A percentile compares a stretch with the other conserved stretches of the same genome.
Evolutionary conservation across 2,329 filamentous ascomycete genomes (phyloP).

Genomic region (Ophiosphaerella herpotricha): DNA sequence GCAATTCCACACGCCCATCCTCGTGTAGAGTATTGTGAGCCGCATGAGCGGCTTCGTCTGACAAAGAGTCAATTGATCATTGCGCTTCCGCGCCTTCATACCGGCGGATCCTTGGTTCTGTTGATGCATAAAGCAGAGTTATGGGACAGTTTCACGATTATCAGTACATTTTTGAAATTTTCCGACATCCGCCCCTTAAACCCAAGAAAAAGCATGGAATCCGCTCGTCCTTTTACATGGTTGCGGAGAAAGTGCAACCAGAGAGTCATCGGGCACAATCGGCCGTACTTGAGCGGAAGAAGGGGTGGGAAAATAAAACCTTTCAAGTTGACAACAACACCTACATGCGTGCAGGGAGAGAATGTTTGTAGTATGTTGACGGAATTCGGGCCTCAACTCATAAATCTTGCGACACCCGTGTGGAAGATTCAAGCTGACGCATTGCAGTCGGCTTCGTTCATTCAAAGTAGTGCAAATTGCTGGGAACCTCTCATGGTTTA

Average conservation of each 20-base stretch:
- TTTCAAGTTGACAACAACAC: slow-evolving; percentile 5
- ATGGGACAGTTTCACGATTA: slow-evolving; percentile 43
- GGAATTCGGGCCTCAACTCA: slow-evolving; percentile 2
- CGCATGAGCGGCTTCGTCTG: slow-evolving; percentile 16
- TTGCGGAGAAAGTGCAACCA: slow-evolving; percentile 51
- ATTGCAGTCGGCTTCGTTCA: not conserved
- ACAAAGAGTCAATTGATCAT: slow-evolving; percentile 49
- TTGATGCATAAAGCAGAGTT: slow-evolving; percentile 56
- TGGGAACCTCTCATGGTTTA: too few relatives aligned
- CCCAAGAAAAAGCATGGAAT: slow-evolving; percentile 47
- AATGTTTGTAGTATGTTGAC: not conserved
- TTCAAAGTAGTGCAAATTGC: too few relatives aligned
- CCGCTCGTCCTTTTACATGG: slow-evolving; percentile 59
- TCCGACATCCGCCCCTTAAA: slow-evolving; percentile 53
- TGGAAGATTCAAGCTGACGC: not conserved
- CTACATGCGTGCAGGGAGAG: too few relatives aligned
- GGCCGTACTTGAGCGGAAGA: slow-evolving; percentile 37
- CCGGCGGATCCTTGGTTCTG: slow-evolving; percentile 56
- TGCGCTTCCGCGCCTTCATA: slow-evolving; percentile 51
- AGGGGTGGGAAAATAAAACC: slow-evolving; percentile 14
- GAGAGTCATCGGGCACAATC: slow-evolving; percentile 31
- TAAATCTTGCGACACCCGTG: not conserved
- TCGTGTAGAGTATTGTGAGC: slow-evolving; percentile 9
- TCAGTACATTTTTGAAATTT: slow-evolving; percentile 52
- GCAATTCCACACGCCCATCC: slow-evolving; percentile 49